These are phyloP conservation scores for Boehmeria nivea DNA, from an alignment of 306 rosid species.

Conservation along the genomic window DNA sequence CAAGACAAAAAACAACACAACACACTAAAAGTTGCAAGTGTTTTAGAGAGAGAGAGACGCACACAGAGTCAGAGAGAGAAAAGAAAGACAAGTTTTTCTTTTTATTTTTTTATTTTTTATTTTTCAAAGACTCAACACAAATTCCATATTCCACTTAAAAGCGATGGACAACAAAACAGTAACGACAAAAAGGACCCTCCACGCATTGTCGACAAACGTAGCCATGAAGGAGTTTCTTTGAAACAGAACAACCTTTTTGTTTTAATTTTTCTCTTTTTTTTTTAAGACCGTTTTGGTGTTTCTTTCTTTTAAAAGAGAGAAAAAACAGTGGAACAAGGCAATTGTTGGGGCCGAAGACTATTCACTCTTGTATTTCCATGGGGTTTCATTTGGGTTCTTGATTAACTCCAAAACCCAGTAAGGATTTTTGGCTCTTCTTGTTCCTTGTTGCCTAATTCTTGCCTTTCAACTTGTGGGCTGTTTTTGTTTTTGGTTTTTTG, in stretches of 20 bases:
- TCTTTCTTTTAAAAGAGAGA: neutral
- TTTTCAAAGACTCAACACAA: conserved; percentile 16
- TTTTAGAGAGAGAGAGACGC: no score
- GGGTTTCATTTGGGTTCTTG: conserved; percentile 31
- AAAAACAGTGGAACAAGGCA: no score
- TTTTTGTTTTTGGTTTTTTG: no score
- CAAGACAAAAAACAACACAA: conserved; percentile 42
- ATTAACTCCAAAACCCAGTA: conserved; percentile 45
- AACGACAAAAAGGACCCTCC: conserved; percentile 62
- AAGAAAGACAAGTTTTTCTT: conserved; percentile 2
- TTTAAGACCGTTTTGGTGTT: no score
- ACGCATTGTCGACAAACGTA: conserved; percentile 66
- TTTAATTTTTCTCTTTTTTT: conserved; percentile 18
- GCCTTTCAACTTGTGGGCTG: no score
- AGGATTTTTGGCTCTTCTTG: conserved; percentile 22
- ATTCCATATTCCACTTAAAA: conserved; percentile 55
- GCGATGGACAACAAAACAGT: conserved; percentile 48
- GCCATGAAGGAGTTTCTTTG: conserved; percentile 32
- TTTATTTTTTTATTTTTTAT: neutral
- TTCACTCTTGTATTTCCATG: conserved; percentile 33
- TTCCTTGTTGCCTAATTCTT: conserved; percentile 10
- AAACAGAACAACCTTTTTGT: conserved; percentile 26
- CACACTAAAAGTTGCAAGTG: conserved; percentile 12
- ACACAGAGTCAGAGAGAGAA: no score
- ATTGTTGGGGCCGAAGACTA: no score